These are phyloP conservation scores for Dendrocalamus latiflorus DNA, from an alignment of 202 grass and related monocot genomes.

Conservation along the genomic window DNA sequence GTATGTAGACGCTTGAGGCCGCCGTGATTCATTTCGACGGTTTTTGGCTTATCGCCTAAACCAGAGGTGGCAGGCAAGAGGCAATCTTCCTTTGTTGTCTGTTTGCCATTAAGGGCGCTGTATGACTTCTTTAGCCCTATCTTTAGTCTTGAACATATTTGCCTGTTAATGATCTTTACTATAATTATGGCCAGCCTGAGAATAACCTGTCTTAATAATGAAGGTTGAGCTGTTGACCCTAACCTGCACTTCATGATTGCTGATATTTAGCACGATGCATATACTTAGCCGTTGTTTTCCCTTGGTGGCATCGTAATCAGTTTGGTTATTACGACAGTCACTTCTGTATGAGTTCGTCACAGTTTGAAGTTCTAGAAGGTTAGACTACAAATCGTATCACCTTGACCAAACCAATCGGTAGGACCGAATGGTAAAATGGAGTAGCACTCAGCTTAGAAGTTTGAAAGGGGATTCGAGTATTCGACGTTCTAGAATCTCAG, in stretches of 20 bases:
- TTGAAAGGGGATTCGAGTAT: neutral
- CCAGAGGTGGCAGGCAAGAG: conserved; percentile 14
- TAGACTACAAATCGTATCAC: neutral
- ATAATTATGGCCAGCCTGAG: conserved; percentile 15
- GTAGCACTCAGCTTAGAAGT: neutral
- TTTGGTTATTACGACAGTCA: neutral
- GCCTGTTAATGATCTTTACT: conserved; percentile 1
- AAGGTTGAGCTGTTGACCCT: neutral
- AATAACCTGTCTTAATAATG: neutral
- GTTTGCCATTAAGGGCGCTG: neutral
- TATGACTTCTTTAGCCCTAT: conserved; percentile 11
- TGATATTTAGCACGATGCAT: neutral
- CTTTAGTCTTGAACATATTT: conserved; percentile 17
- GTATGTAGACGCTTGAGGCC: conserved; percentile 21
- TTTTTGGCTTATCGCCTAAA: neutral
- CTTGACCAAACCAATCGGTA: neutral
- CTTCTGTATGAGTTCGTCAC: neutral
- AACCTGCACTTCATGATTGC: neutral
- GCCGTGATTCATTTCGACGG: conserved; percentile 3
- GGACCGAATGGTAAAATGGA: neutral
- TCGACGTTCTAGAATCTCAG: neutral
- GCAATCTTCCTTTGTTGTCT: neutral
- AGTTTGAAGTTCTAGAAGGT: neutral
- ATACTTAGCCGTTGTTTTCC: neutral
- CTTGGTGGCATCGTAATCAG: neutral